phyloP scores from a whole-genome alignment of 2,329 filamentous ascomycete species.

The Ascochyta pisi region DNA sequence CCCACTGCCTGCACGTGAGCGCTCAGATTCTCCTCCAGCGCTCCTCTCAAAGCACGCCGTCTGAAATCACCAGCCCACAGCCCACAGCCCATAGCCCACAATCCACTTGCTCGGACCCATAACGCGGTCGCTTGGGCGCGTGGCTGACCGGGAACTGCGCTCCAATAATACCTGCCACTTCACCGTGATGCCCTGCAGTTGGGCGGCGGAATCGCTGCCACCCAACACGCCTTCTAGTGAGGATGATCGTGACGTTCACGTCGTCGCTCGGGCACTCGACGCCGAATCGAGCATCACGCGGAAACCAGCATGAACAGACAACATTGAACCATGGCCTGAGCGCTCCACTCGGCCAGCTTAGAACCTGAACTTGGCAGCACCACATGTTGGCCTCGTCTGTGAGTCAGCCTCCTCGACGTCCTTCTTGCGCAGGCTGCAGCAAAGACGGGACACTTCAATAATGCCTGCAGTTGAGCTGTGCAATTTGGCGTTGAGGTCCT shows the following conservation, averaged over 20 bases:
- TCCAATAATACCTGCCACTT: constrained; percentile 19
- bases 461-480: constrained; percentile 15
- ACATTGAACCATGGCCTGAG: constrained; percentile 16
- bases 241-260: constrained; percentile 9
- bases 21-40: constrained; percentile 22
- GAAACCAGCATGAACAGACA: constrained; percentile 1
- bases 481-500: constrained; percentile 2
- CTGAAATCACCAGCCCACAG: constrained; percentile 25
- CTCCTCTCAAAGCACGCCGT: constrained; percentile 21
- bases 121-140: constrained; percentile 28
- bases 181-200: constrained; percentile 16
- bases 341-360: constrained; percentile 2
- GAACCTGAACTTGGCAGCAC: background rate
- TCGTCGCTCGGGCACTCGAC: constrained; percentile 15
- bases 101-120: constrained; percentile 25
- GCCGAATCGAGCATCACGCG: constrained; percentile 15
- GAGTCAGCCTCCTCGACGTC: constrained; percentile 15
- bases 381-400: constrained; percentile 13
- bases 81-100: constrained; percentile 3
- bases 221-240: constrained; percentile 8
- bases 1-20: constrained; percentile 31
- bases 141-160: constrained; percentile 26
- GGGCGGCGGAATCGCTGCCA: constrained; percentile 10
- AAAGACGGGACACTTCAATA: constrained; percentile 8
- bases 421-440: constrained; percentile 10